phyloP scores from a whole-genome alignment of 257 asterid genomes.

The Eucommia ulmoides region DNA sequence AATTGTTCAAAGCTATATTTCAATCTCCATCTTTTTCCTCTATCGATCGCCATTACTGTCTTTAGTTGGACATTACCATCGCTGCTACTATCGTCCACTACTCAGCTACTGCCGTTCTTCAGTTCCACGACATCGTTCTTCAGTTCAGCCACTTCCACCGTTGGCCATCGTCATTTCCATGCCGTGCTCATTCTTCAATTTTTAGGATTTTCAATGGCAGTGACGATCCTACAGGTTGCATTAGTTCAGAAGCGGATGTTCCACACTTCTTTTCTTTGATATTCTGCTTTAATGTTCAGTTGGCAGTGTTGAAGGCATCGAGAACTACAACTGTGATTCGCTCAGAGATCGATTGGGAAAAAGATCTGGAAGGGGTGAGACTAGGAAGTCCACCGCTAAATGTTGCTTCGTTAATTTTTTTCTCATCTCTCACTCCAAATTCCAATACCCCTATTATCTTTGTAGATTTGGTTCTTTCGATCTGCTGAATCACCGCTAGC shows the following conservation, averaged over 20 bases:
- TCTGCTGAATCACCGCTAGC: too few species aligned
- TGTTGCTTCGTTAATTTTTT: slow-evolving; percentile 36
- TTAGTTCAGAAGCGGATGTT: slow-evolving; percentile 23
- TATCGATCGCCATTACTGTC: too few species aligned
- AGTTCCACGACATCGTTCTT: too few species aligned
- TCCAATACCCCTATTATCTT: background rate
- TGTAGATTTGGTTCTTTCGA: too few species aligned
- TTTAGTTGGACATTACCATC: too few species aligned
- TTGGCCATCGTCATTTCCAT: too few species aligned
- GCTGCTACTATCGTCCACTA: too few species aligned
- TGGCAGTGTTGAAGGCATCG: slow-evolving; percentile 22
- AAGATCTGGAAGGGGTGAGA: slow-evolving; percentile 23
- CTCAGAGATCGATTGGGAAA: slow-evolving; percentile 33
- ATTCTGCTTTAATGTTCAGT: slow-evolving; percentile 15
- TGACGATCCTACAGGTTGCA: slow-evolving; percentile 26
- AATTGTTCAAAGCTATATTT: too few species aligned
- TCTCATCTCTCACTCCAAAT: slow-evolving; percentile 24
- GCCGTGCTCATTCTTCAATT: too few species aligned
- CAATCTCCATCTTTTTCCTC: too few species aligned
- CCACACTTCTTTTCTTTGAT: slow-evolving; percentile 5
- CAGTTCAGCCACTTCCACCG: too few species aligned
- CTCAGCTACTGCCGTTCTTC: too few species aligned
- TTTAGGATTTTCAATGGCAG: slow-evolving; percentile 28
- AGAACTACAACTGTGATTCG: slow-evolving; percentile 41
- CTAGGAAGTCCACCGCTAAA: slow-evolving; percentile 19